phyloP scores from a whole-genome alignment of 305 asterid species.

The Solanum chacoense region DNA sequence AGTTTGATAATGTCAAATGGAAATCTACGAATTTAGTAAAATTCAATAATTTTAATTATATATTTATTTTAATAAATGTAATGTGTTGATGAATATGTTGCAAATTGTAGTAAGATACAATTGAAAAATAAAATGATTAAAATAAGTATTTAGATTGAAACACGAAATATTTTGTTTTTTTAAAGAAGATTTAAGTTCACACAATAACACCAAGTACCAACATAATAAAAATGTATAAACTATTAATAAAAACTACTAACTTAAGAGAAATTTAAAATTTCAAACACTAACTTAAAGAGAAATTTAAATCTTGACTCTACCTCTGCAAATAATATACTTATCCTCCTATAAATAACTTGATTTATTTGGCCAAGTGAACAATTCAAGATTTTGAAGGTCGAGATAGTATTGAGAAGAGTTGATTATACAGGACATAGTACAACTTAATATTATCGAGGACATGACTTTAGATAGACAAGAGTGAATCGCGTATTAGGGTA shows the following conservation, averaged over 20 bases:
- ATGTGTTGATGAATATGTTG: background rate
- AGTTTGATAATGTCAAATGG: background rate
- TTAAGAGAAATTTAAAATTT: no score
- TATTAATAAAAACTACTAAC: background rate
- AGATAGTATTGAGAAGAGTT: background rate
- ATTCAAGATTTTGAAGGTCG: background rate
- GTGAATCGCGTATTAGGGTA: background rate
- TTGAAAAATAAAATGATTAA: no score
- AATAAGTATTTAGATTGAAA: background rate
- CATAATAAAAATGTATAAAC: background rate
- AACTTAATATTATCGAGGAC: no score
- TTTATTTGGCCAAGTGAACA: background rate
- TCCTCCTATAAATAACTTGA: background rate
- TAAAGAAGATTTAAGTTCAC: background rate
- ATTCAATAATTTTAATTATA: no score
- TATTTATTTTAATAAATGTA: no score
- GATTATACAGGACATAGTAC: no score
- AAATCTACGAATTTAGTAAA: accelerated
- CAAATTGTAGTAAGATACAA: no score
- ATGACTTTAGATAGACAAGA: no score
- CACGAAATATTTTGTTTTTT: no score
- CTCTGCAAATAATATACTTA: background rate
- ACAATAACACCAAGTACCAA: background rate
- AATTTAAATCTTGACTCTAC: no score
- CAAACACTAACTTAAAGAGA: background rate